A percentile compares a stretch with the other conserved stretches of the same genome.
phyloP scores from a whole-genome alignment of 78 protist genomes.

The Dictyostelium firmibasis region DNA sequence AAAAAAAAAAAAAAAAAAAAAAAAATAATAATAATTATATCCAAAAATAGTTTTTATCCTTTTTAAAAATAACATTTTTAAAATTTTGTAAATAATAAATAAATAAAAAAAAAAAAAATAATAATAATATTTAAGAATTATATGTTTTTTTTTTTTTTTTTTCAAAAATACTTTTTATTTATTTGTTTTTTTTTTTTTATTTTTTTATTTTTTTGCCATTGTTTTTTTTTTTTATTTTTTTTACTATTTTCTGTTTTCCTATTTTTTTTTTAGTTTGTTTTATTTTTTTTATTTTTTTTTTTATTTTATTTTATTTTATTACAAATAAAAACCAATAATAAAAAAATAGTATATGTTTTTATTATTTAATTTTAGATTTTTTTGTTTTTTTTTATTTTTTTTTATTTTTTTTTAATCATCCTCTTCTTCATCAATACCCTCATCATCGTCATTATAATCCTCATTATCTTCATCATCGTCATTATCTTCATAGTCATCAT shows the following conservation, averaged over 20 bases:
- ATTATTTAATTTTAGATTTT: background rate
- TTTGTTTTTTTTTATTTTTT: background rate
- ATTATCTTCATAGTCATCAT: constrained; percentile 44
- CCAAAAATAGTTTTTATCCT: too few relatives aligned
- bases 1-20: too few relatives aligned
- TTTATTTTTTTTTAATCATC: background rate
- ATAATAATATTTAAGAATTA: background rate
- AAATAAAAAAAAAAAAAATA: too few relatives aligned
- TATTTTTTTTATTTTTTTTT: too few relatives aligned
- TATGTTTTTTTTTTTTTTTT: background rate
- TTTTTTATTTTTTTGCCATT: background rate
- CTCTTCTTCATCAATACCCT: constrained; percentile 75
- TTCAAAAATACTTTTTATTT: background rate
- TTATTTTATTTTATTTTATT: background rate
- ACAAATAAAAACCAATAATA: background rate
- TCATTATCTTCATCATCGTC: constrained; percentile 36
- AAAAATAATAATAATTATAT: too few relatives aligned
- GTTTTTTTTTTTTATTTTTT: background rate
- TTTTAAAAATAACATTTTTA: too few relatives aligned
- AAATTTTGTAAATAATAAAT: too few relatives aligned
- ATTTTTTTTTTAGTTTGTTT: background rate
- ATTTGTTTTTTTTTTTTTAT: background rate
- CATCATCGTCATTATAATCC: constrained; percentile 69
- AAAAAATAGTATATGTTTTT: background rate
- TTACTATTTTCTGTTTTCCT: background rate